phyloP scores from a whole-genome alignment of 306 rosid species.

The Vicia faba region DNA sequence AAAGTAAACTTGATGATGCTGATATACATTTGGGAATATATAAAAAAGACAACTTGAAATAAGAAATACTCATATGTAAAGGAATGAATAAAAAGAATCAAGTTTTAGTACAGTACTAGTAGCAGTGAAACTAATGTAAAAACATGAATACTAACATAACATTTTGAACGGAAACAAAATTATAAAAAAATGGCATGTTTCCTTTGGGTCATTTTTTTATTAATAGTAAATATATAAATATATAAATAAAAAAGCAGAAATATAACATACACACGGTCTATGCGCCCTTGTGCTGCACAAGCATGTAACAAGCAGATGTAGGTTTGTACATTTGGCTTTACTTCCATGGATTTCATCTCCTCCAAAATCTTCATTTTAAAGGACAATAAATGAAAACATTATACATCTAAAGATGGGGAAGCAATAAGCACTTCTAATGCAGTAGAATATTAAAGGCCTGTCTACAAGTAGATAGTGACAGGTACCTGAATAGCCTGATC shows the following conservation, averaged over 20 bases:
- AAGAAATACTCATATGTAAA: not conserved
- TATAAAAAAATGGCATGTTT: not conserved
- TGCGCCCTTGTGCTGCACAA: constrained; percentile 81
- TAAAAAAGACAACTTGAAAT: constrained; percentile 22
- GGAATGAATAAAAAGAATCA: not conserved
- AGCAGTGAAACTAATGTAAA: not conserved
- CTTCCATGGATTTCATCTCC: constrained; percentile 78
- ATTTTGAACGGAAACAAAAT: not conserved
- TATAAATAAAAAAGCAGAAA: constrained; percentile 16
- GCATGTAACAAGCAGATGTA: constrained; percentile 86
- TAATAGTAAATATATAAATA: not conserved
- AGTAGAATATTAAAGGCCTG: constrained; percentile 3
- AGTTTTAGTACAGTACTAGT: not conserved
- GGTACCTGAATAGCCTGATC: constrained; percentile 81
- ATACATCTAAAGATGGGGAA: not conserved
- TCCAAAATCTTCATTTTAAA: constrained; percentile 67
- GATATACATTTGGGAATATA: constrained; percentile 22
- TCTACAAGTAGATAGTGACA: constrained; percentile 8
- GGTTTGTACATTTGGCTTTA: constrained; percentile 82
- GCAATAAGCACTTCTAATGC: constrained; percentile 22
- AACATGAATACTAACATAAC: not conserved
- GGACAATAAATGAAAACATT: constrained; percentile 25
- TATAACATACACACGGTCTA: constrained; percentile 79
- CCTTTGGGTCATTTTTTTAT: not conserved
- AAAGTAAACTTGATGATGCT: constrained; percentile 15